A percentile compares a stretch with the other conserved stretches of the same genome.
Conservation (phyloP, 805 yeast genomes). For the Teunomyces aglyptinius region DNA sequence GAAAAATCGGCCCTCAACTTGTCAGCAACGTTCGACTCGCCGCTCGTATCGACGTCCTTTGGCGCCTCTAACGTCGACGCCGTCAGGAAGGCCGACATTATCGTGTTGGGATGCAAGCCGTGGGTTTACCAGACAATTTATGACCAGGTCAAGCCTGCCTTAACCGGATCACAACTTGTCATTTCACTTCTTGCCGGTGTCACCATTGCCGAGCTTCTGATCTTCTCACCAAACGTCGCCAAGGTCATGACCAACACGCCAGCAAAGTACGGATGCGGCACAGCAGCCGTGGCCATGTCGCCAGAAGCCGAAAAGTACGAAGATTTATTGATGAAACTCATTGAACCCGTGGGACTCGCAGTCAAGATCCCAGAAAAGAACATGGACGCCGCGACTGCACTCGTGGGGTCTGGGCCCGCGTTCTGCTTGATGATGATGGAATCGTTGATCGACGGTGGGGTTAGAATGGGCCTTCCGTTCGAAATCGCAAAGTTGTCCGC, state of each 20-base stretch:
- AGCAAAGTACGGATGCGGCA: constrained; percentile 87
- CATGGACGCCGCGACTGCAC: constrained; percentile 94
- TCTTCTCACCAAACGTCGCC: constrained; percentile 60
- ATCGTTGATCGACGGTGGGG: constrained; percentile 90
- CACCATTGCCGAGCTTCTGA: constrained; percentile 66
- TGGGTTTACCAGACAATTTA: constrained; percentile 65
- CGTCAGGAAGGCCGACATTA: constrained; percentile 61
- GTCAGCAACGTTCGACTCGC: constrained; percentile 36
- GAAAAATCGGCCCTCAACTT: constrained; percentile 47
- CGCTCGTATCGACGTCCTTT: constrained; percentile 50
- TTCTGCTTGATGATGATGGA: constrained; percentile 87
- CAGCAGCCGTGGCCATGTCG: constrained; percentile 87
- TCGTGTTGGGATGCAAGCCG: constrained; percentile 88
- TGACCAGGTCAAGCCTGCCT: constrained; percentile 44
- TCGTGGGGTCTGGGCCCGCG: constrained; percentile 97
- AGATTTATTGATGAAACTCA: constrained; percentile 50
- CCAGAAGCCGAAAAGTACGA: constrained; percentile 43
- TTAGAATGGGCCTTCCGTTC: constrained; percentile 89
- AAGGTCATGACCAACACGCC: constrained; percentile 99
- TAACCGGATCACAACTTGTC: constrained; percentile 54
- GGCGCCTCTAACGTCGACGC: constrained; percentile 52
- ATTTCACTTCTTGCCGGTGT: constrained; percentile 92
- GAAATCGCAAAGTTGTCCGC: constrained; percentile 83
- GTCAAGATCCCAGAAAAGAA: constrained; percentile 78
- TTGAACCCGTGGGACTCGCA: constrained; percentile 66